phyloP scores from a whole-genome alignment of 495 filamentous ascomycete species.

The Podospora pseudocomata region DNA sequence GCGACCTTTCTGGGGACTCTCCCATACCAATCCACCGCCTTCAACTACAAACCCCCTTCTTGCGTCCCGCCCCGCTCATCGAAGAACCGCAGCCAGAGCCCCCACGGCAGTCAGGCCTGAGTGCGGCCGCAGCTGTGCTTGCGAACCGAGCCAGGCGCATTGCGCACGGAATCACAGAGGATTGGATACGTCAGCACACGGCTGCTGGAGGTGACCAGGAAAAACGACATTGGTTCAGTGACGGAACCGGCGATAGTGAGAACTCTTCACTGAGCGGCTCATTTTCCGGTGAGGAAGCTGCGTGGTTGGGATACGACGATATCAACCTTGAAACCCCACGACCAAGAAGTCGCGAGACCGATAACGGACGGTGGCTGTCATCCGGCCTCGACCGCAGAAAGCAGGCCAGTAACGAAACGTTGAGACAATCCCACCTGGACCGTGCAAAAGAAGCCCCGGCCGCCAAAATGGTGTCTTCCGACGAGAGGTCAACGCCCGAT shows the following conservation, averaged over 20 bases:
- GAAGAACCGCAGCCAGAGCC: conserved; percentile 35
- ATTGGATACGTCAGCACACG: conserved; percentile 75
- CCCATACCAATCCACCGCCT: conserved; percentile 51
- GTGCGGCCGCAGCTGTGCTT: conserved; percentile 50
- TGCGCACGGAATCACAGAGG: conserved; percentile 64
- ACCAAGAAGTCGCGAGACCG: conserved; percentile 20
- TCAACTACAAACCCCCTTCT: conserved; percentile 51
- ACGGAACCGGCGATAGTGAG: conserved; percentile 64
- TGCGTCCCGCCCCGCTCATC: conserved; percentile 45
- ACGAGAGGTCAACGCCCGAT: conserved; percentile 33
- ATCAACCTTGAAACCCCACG: conserved; percentile 33
- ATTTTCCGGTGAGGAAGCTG: conserved; percentile 43
- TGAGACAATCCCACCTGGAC: conserved; percentile 57
- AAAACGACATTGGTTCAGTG: conserved; percentile 68
- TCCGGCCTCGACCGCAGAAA: conserved; percentile 46
- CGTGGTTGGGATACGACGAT: conserved; percentile 41
- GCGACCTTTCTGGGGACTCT: conserved; percentile 49
- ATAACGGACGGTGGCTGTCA: conserved; percentile 38
- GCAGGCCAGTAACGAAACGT: conserved; percentile 59
- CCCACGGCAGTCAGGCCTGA: conserved; percentile 42
- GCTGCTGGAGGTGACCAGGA: conserved; percentile 59
- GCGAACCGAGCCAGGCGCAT: conserved; percentile 52
- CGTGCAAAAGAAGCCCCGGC: conserved; percentile 29
- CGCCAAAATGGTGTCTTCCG: conserved; percentile 39
- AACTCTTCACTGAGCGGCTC: conserved; percentile 61